Evolutionary conservation across 345 rosid species (phyloP).

Genomic region (Populus simonii): DNA sequence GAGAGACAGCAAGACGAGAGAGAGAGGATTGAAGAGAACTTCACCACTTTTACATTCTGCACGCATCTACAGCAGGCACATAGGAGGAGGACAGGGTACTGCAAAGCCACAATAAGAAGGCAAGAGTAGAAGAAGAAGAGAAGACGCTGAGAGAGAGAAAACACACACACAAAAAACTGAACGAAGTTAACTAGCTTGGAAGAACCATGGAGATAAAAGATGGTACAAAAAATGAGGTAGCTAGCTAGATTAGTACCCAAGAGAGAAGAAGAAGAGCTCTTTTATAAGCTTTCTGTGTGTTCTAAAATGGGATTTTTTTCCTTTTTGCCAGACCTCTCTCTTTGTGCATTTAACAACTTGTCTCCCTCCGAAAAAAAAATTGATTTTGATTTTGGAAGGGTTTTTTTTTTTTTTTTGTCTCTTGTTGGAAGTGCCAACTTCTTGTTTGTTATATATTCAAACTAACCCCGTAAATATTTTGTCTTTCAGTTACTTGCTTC

Average conservation of each 20-base stretch:
- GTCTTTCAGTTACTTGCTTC: not conserved
- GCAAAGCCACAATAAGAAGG: constrained; percentile 11
- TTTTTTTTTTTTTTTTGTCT: constrained; percentile 1
- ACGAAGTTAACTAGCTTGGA: constrained; percentile 2
- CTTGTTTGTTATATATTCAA: not conserved
- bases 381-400: constrained; percentile 14
- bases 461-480: not conserved
- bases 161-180: not conserved
- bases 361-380: not conserved
- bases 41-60: constrained; percentile 62
- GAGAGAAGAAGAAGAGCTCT: not conserved
- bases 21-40: constrained; percentile 21
- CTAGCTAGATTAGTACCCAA: not conserved
- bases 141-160: not conserved
- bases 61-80: constrained; percentile 56
- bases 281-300: not conserved
- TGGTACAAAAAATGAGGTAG: constrained; percentile 16
- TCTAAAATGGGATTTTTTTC: not conserved
- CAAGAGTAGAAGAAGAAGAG: not conserved
- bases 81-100: constrained; percentile 30
- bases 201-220: constrained; percentile 21
- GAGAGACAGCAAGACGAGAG: not conserved
- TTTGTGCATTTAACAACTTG: constrained; percentile 10
- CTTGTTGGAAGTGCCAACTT: not conserved
- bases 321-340: not conserved